Evolutionary conservation across 2,329 filamentous ascomycete species (phyloP), one percentile per base, ranked within the genome.

Genomic region (Fusarium tuaranense): DNA sequence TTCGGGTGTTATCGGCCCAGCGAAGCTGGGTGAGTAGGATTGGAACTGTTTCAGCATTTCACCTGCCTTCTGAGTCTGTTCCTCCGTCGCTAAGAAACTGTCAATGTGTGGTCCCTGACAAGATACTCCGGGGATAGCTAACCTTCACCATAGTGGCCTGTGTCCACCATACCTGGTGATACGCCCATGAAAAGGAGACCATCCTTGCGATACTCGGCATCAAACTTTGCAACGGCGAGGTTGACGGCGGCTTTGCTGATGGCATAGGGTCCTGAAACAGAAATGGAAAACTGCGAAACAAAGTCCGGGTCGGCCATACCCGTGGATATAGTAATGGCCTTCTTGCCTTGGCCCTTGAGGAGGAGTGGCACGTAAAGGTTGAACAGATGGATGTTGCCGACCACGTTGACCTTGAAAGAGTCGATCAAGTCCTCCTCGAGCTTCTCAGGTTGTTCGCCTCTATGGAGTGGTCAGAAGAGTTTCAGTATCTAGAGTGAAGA

Each of bases 351-450:
- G 6, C 89, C 86, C 55, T 88, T 86, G 2, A 83, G 80, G 36
- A 92, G 80, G 0, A 91, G 83, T 0, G 90, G 89, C 1, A 88
- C 55, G 76, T 89, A 90, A 1, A 86, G 73, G 72, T 88, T 88
- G 78, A 88, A 86, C 0, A 89, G 82, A 70, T 90, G 84, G 65
- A 91, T 81, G 60, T 87, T 85, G 48, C 84, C 88, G 10, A 89
- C 46, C 8, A 88, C 86, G 68, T 92, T 92, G 72, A 83, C 81
- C 3, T 86, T 78, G 71, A 88, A 85, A 2, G 63, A 63, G 1
- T 51, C 8, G 0, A 75, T 16, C 2, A 78, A 22, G 2, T 77
- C 76, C 5, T 78, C 32, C 5, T 76, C 75, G 0, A 78, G 59
- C 14, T 20, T 55, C 27, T 65, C 48, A 0, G 73, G 68, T 0